Percentiles rank a stretch among this genome's conserved stretches.
Evolutionary conservation across 805 yeast genomes (phyloP).

Genomic region (Lipomyces orientalis): DNA sequence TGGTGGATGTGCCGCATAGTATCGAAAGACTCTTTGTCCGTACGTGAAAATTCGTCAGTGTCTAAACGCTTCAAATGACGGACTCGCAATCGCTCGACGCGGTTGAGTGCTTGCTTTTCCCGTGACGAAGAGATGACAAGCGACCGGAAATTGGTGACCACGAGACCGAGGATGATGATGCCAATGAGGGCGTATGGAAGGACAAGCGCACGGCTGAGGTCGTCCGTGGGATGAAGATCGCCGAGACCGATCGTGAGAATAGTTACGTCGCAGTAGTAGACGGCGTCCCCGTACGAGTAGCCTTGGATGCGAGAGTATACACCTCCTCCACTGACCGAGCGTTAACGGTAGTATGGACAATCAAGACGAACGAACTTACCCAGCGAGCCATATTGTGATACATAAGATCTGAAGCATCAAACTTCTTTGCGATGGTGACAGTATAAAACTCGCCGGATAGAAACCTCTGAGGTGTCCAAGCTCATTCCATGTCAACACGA

Average conservation of each 20-base stretch:
- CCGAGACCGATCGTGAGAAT: conserved; percentile 83
- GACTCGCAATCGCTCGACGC: conserved; percentile 59
- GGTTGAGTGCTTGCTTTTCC: conserved; percentile 70
- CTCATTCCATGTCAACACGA: conserved; percentile 61
- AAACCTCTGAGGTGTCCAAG: conserved; percentile 62
- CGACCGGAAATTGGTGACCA: conserved; percentile 70
- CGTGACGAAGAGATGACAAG: conserved; percentile 66
- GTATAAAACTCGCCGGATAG: conserved; percentile 74
- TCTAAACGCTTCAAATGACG: conserved; percentile 42
- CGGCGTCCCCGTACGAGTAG: conserved; percentile 65
- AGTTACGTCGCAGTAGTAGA: conserved; percentile 76
- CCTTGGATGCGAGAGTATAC: conserved; percentile 55
- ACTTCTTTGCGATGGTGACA: conserved; percentile 69
- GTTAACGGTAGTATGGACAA: neutral
- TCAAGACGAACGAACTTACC: neutral
- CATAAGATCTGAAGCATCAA: conserved; percentile 73
- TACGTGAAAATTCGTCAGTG: neutral
- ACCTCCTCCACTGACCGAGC: conserved; percentile 62
- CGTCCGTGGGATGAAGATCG: conserved; percentile 62
- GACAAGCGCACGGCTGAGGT: conserved; percentile 62
- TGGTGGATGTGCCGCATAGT: conserved; percentile 60
- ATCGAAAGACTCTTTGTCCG: conserved; percentile 54
- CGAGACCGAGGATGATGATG: conserved; percentile 72
- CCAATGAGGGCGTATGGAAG: conserved; percentile 73
- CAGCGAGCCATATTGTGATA: conserved; percentile 68